Evolutionary conservation across 495 filamentous ascomycete genomes (phyloP).

Genomic region (Aspergillus conjunctus): DNA sequence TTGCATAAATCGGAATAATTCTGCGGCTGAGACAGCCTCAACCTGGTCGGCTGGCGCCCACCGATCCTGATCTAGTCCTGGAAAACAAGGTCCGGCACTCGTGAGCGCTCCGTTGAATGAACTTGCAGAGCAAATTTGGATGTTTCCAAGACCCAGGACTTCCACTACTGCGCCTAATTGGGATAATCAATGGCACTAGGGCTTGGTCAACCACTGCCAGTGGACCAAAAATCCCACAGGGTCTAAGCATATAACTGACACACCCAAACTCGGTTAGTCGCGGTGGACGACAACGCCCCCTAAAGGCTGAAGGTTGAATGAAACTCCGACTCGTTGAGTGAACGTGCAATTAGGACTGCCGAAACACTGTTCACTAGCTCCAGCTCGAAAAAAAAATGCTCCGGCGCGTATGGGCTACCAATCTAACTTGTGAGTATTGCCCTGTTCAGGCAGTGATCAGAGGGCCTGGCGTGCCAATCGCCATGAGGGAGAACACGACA

Average conservation of each 20-base stretch:
- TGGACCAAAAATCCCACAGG: constrained; percentile 6
- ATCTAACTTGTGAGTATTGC: constrained; percentile 24
- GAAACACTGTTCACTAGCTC: constrained; percentile 17
- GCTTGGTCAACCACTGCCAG: constrained; percentile 1
- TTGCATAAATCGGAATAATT: constrained; percentile 3
- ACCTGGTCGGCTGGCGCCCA: not conserved
- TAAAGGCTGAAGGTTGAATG: constrained; percentile 12
- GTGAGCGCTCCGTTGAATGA: constrained; percentile 11
- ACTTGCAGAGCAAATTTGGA: constrained; percentile 7
- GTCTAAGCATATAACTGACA: constrained; percentile 15
- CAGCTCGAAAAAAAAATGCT: constrained; percentile 16
- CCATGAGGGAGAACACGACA: constrained; percentile 18
- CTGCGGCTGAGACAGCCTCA: not conserved
- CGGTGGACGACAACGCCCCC: not conserved
- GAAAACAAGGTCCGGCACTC: not conserved
- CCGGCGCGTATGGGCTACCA: constrained; percentile 22
- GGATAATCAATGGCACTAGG: constrained; percentile 10
- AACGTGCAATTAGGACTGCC: constrained; percentile 19
- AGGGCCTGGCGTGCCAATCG: constrained; percentile 21
- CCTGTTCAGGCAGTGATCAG: constrained; percentile 30
- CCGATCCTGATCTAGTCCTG: constrained; percentile 1
- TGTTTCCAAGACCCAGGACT: constrained; percentile 1
- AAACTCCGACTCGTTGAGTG: constrained; percentile 4
- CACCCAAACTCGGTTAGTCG: constrained; percentile 10
- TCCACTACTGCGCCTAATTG: constrained; percentile 17